Conservation (phyloP, 2,329 filamentous ascomycete genomes). For the Colletotrichum brevisporum region DNA sequence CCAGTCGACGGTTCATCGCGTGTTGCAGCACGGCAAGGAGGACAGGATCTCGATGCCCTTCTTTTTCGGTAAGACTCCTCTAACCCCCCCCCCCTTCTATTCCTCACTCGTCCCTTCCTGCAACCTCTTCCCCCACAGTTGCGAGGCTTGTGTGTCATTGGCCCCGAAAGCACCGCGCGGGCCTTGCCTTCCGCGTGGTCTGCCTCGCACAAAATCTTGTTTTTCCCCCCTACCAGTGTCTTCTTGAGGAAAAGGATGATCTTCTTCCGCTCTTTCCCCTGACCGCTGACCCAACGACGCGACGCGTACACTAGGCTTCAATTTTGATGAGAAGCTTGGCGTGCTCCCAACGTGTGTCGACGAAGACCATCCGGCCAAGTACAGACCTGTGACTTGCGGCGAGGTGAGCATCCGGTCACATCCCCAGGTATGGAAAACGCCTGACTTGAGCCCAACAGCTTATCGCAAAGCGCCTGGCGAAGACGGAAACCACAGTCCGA, state of each 20-base stretch:
- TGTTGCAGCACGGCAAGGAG: slow-evolving; percentile 35
- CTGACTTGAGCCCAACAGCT: slow-evolving; percentile 31
- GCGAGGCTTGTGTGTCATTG: background rate
- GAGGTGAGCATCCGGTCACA: slow-evolving; percentile 46
- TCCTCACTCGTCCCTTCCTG: background rate
- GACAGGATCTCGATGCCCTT: slow-evolving; percentile 64
- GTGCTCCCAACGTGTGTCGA: slow-evolving; percentile 64
- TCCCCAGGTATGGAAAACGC: background rate
- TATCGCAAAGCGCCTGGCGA: slow-evolving; percentile 31
- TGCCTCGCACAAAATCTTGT: background rate
- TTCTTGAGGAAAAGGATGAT: background rate
- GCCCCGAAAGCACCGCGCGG: background rate
- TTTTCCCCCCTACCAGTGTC: background rate
- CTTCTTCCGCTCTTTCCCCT: background rate
- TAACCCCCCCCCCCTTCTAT: background rate
- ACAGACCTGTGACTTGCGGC: slow-evolving; percentile 65
- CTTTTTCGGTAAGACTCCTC: slow-evolving; percentile 59
- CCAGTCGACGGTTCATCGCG: slow-evolving; percentile 43
- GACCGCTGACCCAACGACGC: background rate
- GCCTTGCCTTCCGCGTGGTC: background rate
- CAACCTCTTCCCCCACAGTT: background rate
- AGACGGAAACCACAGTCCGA: slow-evolving; percentile 5
- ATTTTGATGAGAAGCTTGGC: slow-evolving; percentile 65
- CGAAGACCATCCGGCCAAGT: slow-evolving; percentile 61
- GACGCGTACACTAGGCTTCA: slow-evolving; percentile 49